phyloP scores from a whole-genome alignment of 768 basidiomycete genomes.

The Lactarius vividus region DNA sequence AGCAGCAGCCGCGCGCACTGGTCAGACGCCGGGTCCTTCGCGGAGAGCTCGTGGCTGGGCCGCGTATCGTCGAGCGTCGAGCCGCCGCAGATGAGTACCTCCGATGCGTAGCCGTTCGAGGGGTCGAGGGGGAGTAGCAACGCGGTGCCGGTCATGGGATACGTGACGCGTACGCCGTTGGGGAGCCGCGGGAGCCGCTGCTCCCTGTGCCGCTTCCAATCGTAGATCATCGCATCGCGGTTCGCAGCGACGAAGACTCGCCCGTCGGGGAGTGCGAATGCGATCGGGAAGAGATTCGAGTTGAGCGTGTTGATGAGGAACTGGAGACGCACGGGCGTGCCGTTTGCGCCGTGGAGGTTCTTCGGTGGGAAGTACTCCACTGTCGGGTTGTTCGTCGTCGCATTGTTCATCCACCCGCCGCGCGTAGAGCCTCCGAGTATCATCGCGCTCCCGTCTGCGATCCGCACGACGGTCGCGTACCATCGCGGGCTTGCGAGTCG shows the following conservation, averaged over 20 bases:
- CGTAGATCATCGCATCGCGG: slow-evolving; percentile 74
- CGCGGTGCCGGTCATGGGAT: slow-evolving; percentile 77
- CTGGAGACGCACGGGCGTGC: slow-evolving; percentile 58
- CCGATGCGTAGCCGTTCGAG: slow-evolving; percentile 58
- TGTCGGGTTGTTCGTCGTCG: slow-evolving; percentile 76
- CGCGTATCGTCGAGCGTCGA: slow-evolving; percentile 60
- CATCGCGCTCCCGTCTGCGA: slow-evolving; percentile 78
- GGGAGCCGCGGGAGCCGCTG: slow-evolving; percentile 63
- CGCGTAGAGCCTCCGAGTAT: slow-evolving; percentile 79
- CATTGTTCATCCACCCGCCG: slow-evolving; percentile 86
- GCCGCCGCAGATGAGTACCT: slow-evolving; percentile 76
- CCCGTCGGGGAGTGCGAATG: slow-evolving; percentile 68
- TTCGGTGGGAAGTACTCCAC: slow-evolving; percentile 84
- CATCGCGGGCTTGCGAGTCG: slow-evolving; percentile 78
- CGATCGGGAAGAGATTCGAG: slow-evolving; percentile 81
- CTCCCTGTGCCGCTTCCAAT: slow-evolving; percentile 66
- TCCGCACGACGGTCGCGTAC: slow-evolving; percentile 72
- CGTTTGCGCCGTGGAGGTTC: slow-evolving; percentile 60
- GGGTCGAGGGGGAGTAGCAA: slow-evolving; percentile 70
- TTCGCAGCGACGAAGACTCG: slow-evolving; percentile 76
- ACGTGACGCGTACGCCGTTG: slow-evolving; percentile 76
- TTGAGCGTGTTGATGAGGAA: slow-evolving; percentile 72
- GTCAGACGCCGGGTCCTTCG: slow-evolving; percentile 67
- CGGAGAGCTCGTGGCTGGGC: slow-evolving; percentile 61
- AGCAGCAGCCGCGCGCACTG: slow-evolving; percentile 73